phyloP scores from a whole-genome alignment of 768 basidiomycete species.

The Lyophyllum semitale region DNA sequence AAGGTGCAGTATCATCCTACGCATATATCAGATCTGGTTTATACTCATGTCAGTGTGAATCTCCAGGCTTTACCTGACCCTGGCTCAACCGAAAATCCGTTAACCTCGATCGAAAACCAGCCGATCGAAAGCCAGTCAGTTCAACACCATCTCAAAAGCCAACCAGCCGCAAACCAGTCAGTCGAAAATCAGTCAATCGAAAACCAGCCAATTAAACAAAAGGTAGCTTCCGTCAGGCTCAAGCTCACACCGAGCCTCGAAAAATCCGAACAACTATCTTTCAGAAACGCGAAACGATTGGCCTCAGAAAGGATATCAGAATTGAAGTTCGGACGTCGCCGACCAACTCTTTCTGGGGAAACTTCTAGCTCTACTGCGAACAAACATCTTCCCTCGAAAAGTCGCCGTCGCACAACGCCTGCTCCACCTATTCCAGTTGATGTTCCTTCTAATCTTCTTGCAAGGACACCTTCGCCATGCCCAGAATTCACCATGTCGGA shows the following conservation, averaged over 20 bases:
- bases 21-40: too few species aligned
- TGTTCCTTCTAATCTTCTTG: background rate
- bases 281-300: conserved; percentile 15
- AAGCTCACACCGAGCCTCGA: background rate
- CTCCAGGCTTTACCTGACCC: background rate
- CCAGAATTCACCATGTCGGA: conserved; percentile 28
- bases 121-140: background rate
- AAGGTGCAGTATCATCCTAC: background rate
- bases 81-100: background rate
- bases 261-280: background rate
- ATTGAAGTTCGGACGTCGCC: background rate
- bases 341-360: background rate
- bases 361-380: background rate
- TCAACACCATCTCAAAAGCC: too few species aligned
- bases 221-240: background rate
- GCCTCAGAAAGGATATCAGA: conserved; percentile 16
- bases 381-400: background rate
- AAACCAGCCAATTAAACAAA: background rate
- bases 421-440: background rate
- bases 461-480: conserved; percentile 17
- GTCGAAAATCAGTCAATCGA: background rate
- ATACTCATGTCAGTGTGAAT: background rate
- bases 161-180: background rate
- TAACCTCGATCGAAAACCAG: background rate
- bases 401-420: background rate